phyloP scores from a whole-genome alignment of 2,329 filamentous ascomycete species.

The Fusarium sp. region DNA sequence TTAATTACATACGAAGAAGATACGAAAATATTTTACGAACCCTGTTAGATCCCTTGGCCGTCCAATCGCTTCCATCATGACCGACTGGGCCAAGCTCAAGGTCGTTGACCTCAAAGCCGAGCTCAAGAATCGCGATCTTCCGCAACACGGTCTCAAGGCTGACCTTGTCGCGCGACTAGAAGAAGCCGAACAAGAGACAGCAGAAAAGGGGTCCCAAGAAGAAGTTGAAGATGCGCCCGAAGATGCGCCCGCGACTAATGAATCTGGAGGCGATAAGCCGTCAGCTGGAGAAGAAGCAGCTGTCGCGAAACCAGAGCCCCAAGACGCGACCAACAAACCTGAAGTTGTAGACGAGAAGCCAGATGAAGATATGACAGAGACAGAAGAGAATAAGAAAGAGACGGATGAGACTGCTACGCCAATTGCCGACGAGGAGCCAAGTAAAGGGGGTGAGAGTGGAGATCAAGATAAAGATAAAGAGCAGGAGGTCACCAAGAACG shows the following conservation, averaged over 20 bases:
- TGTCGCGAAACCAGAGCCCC: background rate
- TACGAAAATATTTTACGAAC: background rate
- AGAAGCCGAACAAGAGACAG: conserved; percentile 34
- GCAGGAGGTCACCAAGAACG: conserved; percentile 19
- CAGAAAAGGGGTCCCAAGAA: conserved; percentile 2
- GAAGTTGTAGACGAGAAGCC: conserved; percentile 11
- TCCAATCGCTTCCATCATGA: conserved; percentile 52
- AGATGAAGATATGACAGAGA: conserved; percentile 2
- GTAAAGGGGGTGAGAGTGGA: conserved; percentile 9
- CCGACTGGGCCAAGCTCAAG: conserved; percentile 70
- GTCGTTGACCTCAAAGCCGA: conserved; percentile 81
- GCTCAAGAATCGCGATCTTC: conserved; percentile 76
- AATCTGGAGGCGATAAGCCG: conserved; percentile 17
- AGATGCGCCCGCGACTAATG: conserved; percentile 23
- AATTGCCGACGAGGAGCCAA: conserved; percentile 7
- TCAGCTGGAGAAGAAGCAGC: background rate
- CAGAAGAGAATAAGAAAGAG: conserved; percentile 3
- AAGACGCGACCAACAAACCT: conserved; percentile 11
- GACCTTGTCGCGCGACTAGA: conserved; percentile 74
- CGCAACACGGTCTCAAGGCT: conserved; percentile 75
- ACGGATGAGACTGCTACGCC: background rate
- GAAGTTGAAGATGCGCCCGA: conserved; percentile 27
- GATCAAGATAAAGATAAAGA: conserved; percentile 3
- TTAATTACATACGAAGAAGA: background rate
- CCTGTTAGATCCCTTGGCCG: conserved; percentile 5